These are phyloP conservation scores for Rhododendron ferrugineum DNA, from an alignment of 148 eudicot species.

Conservation along the genomic window DNA sequence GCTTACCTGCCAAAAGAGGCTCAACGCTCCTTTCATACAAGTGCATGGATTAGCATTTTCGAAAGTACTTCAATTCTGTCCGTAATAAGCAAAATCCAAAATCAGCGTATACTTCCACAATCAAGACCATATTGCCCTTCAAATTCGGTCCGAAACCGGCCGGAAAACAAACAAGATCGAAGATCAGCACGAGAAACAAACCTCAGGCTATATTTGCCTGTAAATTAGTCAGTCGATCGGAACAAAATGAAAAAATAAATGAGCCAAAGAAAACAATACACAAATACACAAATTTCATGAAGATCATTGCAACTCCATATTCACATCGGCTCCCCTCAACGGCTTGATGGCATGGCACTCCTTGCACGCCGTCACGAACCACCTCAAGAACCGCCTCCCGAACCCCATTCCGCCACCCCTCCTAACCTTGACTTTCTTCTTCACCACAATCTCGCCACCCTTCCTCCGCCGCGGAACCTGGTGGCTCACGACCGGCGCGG, in stretches of 20 bases:
- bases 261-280: neutral
- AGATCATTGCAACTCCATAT: neutral
- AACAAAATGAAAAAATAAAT: neutral
- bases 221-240: neutral
- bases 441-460: slow-evolving; percentile 10
- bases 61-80: neutral
- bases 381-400: slow-evolving; percentile 39
- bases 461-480: slow-evolving; percentile 33
- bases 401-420: slow-evolving; percentile 21
- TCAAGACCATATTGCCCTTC: neutral
- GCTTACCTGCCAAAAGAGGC: too few species aligned
- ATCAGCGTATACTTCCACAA: neutral
- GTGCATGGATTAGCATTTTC: neutral
- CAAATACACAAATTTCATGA: too few species aligned
- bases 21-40: too few species aligned
- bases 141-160: neutral
- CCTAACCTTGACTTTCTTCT: slow-evolving; percentile 1
- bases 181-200: neutral
- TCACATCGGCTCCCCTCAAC: neutral
- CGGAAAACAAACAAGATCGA: neutral
- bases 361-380: slow-evolving; percentile 51
- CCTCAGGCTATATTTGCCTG: neutral
- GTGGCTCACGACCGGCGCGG: slow-evolving; percentile 45
- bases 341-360: slow-evolving; percentile 65
- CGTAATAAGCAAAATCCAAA: neutral